Base-by-base conservation (phyloP, 768 basidiomycete genomes). In the Phylloporus scabripes region DNA sequence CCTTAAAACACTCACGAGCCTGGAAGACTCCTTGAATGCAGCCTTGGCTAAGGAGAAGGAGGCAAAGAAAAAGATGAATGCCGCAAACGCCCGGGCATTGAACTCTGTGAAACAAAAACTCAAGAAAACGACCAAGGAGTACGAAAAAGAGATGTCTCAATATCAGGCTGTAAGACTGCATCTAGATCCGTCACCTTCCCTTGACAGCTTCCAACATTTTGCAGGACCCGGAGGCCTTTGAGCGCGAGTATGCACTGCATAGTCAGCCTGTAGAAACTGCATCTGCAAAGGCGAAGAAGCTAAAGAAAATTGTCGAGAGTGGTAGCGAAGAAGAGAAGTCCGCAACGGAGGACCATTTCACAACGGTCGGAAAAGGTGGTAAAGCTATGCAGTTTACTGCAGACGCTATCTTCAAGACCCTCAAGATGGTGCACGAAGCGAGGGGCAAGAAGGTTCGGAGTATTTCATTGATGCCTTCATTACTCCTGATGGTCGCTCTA, bases 41-140 rank as follows among this genome's bases (percentile, higher is more conserved):
- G 82, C 91, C 6, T 69, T 89, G 37, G 74, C 83, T 9, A 89
- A 89, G 66, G 93, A 96, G 69, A 95, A 94, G 68, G 85, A 87
- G 51, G 67, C 91, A 9, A 88, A 89, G 72, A 96, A 97, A 72
- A 97, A 96, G 72, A 91, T 94, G 85, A 95, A 93, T 57, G 87
- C 92, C 2, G 85, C 79, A 53, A 94, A 94, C 60, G 89, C 92
- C 34, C 93, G 90, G 61, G 92, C 93, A 2, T 77, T 98, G 56
- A 97, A 92, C 45, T 87, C 88, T n/a, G 87, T 97, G 84, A 97
- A 94, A 72, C 95, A 98, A 71, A 96, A 94, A 68, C 77, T 97
- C 48, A 94, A 88, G 73, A 98, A 94, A 73, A 78, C 86, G 9
- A 60, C 76, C 48, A 95, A 93, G 68, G 96, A 98, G 66, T 79